These are phyloP conservation scores for Nakataea oryzae DNA, from an alignment of 2,329 filamentous ascomycete genomes.

Conservation along the genomic window DNA sequence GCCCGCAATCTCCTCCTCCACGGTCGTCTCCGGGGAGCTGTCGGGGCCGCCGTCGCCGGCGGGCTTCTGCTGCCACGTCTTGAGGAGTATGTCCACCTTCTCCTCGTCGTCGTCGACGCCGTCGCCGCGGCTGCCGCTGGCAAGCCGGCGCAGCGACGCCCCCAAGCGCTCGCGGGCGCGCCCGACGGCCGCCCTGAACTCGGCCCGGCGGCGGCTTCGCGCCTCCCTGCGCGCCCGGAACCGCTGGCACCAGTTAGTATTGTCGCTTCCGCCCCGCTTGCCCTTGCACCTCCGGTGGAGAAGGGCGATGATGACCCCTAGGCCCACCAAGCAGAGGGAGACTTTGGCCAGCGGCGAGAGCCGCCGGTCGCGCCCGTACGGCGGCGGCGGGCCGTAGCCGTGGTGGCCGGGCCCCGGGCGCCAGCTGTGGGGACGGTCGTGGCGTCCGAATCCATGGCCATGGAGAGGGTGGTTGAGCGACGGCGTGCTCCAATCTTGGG, in stretches of 20 bases:
- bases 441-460: no score
- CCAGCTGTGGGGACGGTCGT: background rate
- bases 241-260: constrained; percentile 11
- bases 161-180: constrained; percentile 17
- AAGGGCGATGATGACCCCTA: constrained; percentile 15
- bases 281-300: constrained; percentile 14
- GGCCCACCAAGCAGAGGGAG: constrained; percentile 10
- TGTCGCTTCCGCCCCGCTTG: background rate
- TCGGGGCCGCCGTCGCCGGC: constrained; percentile 13
- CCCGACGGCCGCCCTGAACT: constrained; percentile 10
- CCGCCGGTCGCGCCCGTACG: background rate
- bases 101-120: constrained; percentile 21
- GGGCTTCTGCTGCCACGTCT: background rate
- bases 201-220: constrained; percentile 8
- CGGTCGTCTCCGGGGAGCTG: constrained; percentile 19
- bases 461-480: no score
- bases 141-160: constrained; percentile 13
- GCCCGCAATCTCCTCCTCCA: constrained; percentile 38
- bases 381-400: constrained; percentile 4
- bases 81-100: constrained; percentile 9
- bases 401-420: background rate
- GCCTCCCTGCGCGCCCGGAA: constrained; percentile 15
- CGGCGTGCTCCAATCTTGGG: background rate
- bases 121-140: constrained; percentile 11
- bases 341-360: constrained; percentile 3